phyloP scores from a whole-genome alignment of 176 grass and related monocot species.

The Leersia perrieri region DNA sequence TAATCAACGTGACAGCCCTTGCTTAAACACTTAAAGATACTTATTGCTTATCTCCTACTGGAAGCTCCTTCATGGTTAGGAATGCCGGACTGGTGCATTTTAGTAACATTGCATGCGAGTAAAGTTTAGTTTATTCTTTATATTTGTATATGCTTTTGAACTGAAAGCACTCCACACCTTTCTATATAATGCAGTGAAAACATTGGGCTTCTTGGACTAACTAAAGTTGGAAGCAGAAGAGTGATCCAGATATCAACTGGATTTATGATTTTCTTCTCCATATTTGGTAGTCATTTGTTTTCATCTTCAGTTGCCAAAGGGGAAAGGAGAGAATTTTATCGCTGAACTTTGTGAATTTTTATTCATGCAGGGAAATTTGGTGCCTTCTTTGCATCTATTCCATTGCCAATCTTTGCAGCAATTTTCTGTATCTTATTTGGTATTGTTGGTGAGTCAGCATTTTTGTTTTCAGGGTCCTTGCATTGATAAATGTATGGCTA shows the following conservation, averaged over 20 bases:
- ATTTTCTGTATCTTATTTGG: constrained; percentile 92
- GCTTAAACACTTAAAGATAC: neutral
- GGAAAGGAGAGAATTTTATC: neutral
- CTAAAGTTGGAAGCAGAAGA: constrained; percentile 90
- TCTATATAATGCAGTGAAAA: constrained; percentile 69
- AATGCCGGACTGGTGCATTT: neutral
- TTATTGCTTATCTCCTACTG: neutral
- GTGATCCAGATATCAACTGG: constrained; percentile 90
- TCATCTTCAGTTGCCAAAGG: constrained; percentile 15
- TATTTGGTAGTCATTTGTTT: constrained; percentile 68
- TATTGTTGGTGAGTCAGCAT: constrained; percentile 68
- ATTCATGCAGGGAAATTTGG: constrained; percentile 86
- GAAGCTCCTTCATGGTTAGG: neutral
- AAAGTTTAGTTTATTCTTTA: neutral
- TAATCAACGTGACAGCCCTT: neutral
- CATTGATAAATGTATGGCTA: neutral
- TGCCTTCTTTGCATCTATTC: constrained; percentile 96
- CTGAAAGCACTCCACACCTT: neutral
- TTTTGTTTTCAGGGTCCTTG: neutral
- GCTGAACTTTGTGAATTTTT: constrained; percentile 22
- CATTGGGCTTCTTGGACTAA: constrained; percentile 84
- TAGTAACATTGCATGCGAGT: neutral
- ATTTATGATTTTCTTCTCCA: constrained; percentile 98
- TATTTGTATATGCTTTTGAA: neutral
- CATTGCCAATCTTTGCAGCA: constrained; percentile 87